phyloP scores from a whole-genome alignment of 2,329 filamentous ascomycete species.

The Paraphoma chrysanthemicola region DNA sequence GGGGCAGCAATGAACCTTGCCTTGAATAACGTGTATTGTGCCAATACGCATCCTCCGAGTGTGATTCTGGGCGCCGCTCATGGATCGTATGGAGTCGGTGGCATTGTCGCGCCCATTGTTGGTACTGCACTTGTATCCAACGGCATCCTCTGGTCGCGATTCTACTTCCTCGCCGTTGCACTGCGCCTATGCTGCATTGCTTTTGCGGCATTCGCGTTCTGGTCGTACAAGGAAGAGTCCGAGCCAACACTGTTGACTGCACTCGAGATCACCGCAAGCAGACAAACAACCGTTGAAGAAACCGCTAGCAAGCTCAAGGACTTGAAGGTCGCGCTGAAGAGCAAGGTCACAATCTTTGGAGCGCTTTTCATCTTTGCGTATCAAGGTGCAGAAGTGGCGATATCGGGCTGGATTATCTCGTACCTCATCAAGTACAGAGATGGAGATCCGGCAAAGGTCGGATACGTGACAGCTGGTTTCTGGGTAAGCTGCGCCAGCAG shows the following conservation, averaged over 20 bases:
- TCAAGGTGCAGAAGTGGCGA: constrained; percentile 82
- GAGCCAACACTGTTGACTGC: constrained; percentile 52
- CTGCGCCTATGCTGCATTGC: constrained; percentile 64
- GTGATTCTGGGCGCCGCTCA: constrained; percentile 68
- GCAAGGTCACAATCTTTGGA: constrained; percentile 71
- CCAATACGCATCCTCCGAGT: constrained; percentile 60
- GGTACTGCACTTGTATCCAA: constrained; percentile 75
- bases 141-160: constrained; percentile 70
- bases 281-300: constrained; percentile 40
- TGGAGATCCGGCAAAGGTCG: constrained; percentile 73
- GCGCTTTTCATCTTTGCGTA: constrained; percentile 86
- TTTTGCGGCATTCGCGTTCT: constrained; percentile 72
- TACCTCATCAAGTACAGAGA: constrained; percentile 78
- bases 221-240: constrained; percentile 70
- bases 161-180: constrained; percentile 72
- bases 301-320: constrained; percentile 57
- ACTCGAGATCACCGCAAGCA: constrained; percentile 53
- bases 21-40: constrained; percentile 64
- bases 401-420: constrained; percentile 86
- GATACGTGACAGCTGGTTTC: constrained; percentile 78
- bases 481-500: constrained; percentile 56
- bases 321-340: constrained; percentile 59
- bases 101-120: constrained; percentile 70
- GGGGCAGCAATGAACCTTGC: constrained; percentile 60
- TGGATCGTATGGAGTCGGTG: constrained; percentile 64